Evolutionary conservation across 2,329 filamentous ascomycete species (phyloP).

Genomic region (Pyrenophora seminiperda): DNA sequence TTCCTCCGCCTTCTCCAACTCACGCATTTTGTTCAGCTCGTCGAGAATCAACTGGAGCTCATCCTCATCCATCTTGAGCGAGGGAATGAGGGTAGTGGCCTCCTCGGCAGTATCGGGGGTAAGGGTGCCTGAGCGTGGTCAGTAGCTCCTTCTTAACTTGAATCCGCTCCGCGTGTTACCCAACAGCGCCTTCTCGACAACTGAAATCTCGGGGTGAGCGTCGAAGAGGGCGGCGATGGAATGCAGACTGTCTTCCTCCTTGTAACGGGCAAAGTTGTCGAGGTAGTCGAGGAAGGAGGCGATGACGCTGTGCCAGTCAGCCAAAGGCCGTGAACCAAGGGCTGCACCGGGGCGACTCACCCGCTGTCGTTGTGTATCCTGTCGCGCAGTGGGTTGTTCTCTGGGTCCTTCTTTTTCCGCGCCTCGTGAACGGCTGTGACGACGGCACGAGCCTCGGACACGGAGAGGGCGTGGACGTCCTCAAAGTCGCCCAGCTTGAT

Average conservation of each 20-base stretch:
- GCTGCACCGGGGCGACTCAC: conserved; percentile 25
- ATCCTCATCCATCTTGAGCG: conserved; percentile 86
- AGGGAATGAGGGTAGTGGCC: conserved; percentile 94
- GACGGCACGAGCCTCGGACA: conserved; percentile 89
- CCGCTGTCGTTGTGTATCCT: conserved; percentile 65
- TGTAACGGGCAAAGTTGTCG: conserved; percentile 93
- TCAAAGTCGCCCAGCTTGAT: conserved; percentile 94
- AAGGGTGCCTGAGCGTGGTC: conserved; percentile 69
- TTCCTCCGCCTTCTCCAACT: conserved; percentile 23
- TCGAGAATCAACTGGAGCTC: conserved; percentile 86
- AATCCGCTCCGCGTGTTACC: conserved; percentile 55
- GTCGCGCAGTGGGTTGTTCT: conserved; percentile 75
- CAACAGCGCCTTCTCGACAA: conserved; percentile 92
- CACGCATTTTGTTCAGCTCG: conserved; percentile 81
- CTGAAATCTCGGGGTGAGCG: conserved; percentile 77
- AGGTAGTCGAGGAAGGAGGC: conserved; percentile 90
- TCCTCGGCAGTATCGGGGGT: conserved; percentile 94
- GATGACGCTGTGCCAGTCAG: conserved; percentile 65
- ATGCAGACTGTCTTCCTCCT: conserved; percentile 91
- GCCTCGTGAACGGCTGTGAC: conserved; percentile 87
- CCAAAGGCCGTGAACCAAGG: conserved; percentile 5
- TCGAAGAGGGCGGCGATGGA: conserved; percentile 88
- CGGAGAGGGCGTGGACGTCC: conserved; percentile 85
- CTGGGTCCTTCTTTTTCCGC: conserved; percentile 69
- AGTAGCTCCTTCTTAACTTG: conserved; percentile 1